A percentile compares a stretch with the other conserved stretches of the same genome.
These are phyloP conservation scores for Amanita exitialis DNA, from an alignment of 768 basidiomycete genomes.

Conservation along the genomic window DNA sequence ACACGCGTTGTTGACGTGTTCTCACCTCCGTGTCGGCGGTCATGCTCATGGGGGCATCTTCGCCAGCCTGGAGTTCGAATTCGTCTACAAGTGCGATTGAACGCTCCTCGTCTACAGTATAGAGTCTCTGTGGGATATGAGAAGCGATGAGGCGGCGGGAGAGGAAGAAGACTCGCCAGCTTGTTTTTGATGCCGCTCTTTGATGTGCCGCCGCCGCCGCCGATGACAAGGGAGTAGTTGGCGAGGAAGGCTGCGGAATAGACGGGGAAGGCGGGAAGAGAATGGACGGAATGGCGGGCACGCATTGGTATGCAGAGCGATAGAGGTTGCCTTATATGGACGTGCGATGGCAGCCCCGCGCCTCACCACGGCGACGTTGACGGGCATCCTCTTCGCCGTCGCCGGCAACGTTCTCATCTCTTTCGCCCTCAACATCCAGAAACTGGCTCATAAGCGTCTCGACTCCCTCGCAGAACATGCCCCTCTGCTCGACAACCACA, in stretches of 20 bases:
- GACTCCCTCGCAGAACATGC: conserved; percentile 28
- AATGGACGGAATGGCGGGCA: conserved; percentile 66
- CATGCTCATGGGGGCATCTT: conserved; percentile 98
- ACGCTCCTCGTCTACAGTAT: conserved; percentile 44
- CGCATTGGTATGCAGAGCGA: conserved; percentile 41
- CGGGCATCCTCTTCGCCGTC: conserved; percentile 79
- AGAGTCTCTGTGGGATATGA: conserved; percentile 45
- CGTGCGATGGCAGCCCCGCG: conserved; percentile 28
- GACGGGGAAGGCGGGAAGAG: conserved; percentile 79
- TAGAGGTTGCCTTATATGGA: conserved; percentile 4
- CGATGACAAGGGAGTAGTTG: conserved; percentile 64
- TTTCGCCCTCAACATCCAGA: conserved; percentile 87
- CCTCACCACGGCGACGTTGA: conserved; percentile 43
- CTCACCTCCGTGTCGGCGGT: conserved; percentile 53
- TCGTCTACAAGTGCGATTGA: conserved; percentile 52
- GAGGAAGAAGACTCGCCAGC: conserved; percentile 43
- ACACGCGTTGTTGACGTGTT: conserved; percentile 3
- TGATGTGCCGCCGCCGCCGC: conserved; percentile 84
- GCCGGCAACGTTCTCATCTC: conserved; percentile 84
- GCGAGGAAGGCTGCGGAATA: conserved; percentile 79
- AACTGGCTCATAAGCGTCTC: conserved; percentile 75
- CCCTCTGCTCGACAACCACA: conserved; percentile 13
- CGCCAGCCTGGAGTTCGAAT: conserved; percentile 65
- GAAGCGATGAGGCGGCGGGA: conserved; percentile 2
- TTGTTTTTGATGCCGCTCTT: conserved; percentile 92